A percentile compares a stretch with the other conserved stretches of the same genome.
These are phyloP conservation scores for Lodderomyces theae DNA, from an alignment of 1,139 yeast species.

Conservation along the genomic window DNA sequence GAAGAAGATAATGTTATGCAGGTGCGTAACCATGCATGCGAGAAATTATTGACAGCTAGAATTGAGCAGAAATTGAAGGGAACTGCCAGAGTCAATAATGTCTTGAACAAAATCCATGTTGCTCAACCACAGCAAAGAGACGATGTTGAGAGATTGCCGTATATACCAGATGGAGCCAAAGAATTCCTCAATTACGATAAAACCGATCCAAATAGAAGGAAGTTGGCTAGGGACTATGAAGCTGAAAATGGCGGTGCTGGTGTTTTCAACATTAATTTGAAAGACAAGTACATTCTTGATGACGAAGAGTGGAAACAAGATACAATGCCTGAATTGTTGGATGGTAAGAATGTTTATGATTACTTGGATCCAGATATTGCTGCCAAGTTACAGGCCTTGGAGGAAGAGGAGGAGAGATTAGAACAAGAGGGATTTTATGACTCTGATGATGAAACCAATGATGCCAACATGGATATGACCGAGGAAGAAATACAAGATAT, in stretches of 20 bases:
- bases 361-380: conserved; percentile 95
- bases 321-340: conserved; percentile 92
- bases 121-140: conserved; percentile 89
- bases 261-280: conserved; percentile 88
- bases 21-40: conserved; percentile 96
- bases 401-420: conserved; percentile 93
- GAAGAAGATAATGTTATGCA: conserved; percentile 95
- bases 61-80: conserved; percentile 97
- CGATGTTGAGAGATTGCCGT: conserved; percentile 73
- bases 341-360: conserved; percentile 96
- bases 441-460: conserved; percentile 68
- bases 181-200: conserved; percentile 63
- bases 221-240: conserved; percentile 83
- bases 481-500: conserved; percentile 62
- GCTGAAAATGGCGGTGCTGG: conserved; percentile 98
- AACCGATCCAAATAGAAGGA: conserved; percentile 79
- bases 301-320: conserved; percentile 98
- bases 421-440: conserved; percentile 95
- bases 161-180: conserved; percentile 74
- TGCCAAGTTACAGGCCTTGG: conserved; percentile 87
- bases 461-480: conserved; percentile 45
- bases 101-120: conserved; percentile 92
- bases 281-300: conserved; percentile 86
- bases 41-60: conserved; percentile 89
- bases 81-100: conserved; percentile 81